phyloP scores from a whole-genome alignment of 169 alveolate species.

The Perkinsus marinus region DNA sequence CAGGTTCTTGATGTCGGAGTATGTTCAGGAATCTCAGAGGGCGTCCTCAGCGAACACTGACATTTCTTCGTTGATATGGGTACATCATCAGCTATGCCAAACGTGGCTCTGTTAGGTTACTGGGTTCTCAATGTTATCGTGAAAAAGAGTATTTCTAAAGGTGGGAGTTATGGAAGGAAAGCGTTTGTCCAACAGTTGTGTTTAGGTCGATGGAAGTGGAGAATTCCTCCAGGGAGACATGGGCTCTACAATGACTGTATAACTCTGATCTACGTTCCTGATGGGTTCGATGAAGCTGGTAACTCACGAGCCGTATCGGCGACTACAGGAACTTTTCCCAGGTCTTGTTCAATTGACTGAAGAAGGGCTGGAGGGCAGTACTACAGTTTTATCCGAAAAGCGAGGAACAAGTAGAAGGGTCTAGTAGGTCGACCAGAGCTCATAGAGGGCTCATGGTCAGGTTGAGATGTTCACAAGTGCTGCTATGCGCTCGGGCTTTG shows the following conservation, averaged over 20 bases:
- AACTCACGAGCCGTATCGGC: slow-evolving; percentile 57
- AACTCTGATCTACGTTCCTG: slow-evolving; percentile 51
- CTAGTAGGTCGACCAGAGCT: no score
- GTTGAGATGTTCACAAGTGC: slow-evolving; percentile 75
- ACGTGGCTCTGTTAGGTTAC: background rate
- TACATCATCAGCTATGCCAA: slow-evolving; percentile 70
- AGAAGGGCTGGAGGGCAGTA: slow-evolving; percentile 75
- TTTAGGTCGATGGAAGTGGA: background rate
- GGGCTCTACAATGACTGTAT: slow-evolving; percentile 82
- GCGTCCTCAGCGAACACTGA: slow-evolving; percentile 62
- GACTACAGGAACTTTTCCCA: slow-evolving; percentile 65
- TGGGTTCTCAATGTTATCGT: no score
- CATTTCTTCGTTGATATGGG: slow-evolving; percentile 82
- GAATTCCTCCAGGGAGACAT: slow-evolving; percentile 12
- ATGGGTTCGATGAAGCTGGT: background rate
- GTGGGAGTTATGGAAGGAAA: no score
- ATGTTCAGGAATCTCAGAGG: slow-evolving; percentile 80
- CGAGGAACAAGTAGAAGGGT: slow-evolving; percentile 36
- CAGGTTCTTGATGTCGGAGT: slow-evolving; percentile 79
- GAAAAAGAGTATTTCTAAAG: no score
- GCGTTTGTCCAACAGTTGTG: no score
- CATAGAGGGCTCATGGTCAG: slow-evolving; percentile 36
- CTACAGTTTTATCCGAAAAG: slow-evolving; percentile 75
- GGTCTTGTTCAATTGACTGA: slow-evolving; percentile 58
- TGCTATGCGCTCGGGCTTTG: slow-evolving; percentile 71